Base-by-base conservation (phyloP, 129 eudicot species). In the Apium graveolens region DNA sequence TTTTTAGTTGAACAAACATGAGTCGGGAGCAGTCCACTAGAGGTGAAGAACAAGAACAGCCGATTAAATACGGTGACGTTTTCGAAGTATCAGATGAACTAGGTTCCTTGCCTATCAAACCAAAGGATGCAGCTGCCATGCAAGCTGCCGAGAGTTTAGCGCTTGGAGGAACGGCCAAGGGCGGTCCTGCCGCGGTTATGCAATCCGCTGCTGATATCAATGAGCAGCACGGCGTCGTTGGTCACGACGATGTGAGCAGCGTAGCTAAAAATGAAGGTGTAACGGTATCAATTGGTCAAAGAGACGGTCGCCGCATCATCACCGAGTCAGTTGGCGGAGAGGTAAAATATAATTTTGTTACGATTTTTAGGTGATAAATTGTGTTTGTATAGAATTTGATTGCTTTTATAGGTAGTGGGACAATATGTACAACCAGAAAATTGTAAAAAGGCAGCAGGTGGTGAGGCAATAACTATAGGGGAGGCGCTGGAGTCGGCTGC, bases 101-200 rank as follows among this genome's bases (percentile, higher is more conserved):
- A 3, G 91, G 92, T 1, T 24, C 73, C 35, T 79, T 89, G 80
- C 85, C 93, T 4, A 86, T 93, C 39, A 88, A 89, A 0, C 98
- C 98, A 7, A 80, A 80, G 60, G 96, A 93, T 65, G 98, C 96
- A 0, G 89, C 91, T 77, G 78, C 90, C 90, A 91, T 91, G 96
- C 97, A 89, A 79, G 78, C 90, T 9, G 97, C 97, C 2, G 97
- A 93, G 77, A 49, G 83, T 34, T 66, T 74, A n/a, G 89, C 86
- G 14, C 81, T 87, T 4, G 97, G 98, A n/a, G 86, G 77, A 66
- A 88, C 89, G 3, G 86, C 82, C 44, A 88, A 85, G 74, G 98
- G 91, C 20, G 96, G 97, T 26, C 84, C 91, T 20, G 97, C 96
- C 29, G 90, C 92, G 10, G 85, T 84, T 66, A 89, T 93, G 91